Percentiles rank a stretch among this genome's conserved stretches.
phyloP scores from a whole-genome alignment of 2,329 filamentous ascomycete species.

The Thelonectria discophora region DNA sequence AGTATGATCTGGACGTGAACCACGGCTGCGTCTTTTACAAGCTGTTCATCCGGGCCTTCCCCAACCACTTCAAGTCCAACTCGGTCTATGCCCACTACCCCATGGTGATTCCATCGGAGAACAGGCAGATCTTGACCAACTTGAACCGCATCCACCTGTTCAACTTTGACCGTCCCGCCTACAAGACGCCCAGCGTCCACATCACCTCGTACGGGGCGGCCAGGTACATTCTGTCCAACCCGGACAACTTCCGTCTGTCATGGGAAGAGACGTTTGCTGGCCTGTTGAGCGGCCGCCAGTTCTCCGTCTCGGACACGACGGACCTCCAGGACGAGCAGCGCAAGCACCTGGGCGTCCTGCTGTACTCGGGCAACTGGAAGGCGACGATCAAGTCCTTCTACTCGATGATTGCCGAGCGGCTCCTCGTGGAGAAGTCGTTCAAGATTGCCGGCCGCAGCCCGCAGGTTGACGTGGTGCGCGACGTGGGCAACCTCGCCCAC shows the following conservation, averaged over 20 bases:
- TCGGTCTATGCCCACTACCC: constrained; percentile 85
- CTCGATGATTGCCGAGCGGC: constrained; percentile 64
- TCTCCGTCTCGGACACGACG: constrained; percentile 65
- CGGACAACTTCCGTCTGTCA: constrained; percentile 68
- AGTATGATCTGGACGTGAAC: constrained; percentile 77
- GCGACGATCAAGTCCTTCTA: constrained; percentile 73
- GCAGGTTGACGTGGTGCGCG: constrained; percentile 76
- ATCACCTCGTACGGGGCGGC: constrained; percentile 69
- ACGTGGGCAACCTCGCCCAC: constrained; percentile 74
- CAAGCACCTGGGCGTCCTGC: constrained; percentile 62
- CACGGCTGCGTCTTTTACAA: constrained; percentile 89
- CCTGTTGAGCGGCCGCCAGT: constrained; percentile 67
- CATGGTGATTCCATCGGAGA: constrained; percentile 76
- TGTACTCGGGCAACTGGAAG: constrained; percentile 71
- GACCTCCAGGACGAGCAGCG: constrained; percentile 59
- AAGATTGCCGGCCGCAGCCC: constrained; percentile 59
- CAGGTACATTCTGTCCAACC: constrained; percentile 68
- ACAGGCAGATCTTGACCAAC: constrained; percentile 73
- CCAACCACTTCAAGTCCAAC: constrained; percentile 78
- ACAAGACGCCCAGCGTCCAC: constrained; percentile 60
- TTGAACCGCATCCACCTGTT: constrained; percentile 75
- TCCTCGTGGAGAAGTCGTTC: constrained; percentile 73
- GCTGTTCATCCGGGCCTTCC: constrained; percentile 81
- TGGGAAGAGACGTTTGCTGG: constrained; percentile 72
- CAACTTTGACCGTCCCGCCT: constrained; percentile 70